Evolutionary conservation across 108 stramenopile species (phyloP).

Genomic region (Cafeteria roenbergensis): DNA sequence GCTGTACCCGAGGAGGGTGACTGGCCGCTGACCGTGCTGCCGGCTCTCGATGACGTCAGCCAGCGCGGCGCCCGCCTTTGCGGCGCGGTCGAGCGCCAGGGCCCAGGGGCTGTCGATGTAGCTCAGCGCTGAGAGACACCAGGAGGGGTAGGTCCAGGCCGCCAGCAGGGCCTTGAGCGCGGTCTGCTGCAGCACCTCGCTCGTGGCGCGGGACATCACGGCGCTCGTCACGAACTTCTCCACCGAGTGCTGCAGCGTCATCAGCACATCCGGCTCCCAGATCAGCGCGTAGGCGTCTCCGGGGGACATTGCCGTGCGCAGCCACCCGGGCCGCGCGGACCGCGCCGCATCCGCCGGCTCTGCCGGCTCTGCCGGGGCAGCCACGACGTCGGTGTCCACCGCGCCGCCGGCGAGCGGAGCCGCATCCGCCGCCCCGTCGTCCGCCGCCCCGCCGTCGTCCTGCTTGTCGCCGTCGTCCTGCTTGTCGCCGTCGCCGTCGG

Average conservation of each 20-base stretch:
- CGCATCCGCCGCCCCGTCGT: no score
- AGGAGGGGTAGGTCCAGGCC: not conserved
- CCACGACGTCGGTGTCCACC: no score
- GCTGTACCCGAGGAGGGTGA: slow-evolving; percentile 75
- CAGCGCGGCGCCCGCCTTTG: slow-evolving; percentile 3
- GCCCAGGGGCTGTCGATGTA: not conserved
- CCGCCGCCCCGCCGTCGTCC: no score
- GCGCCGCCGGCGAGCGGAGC: no score
- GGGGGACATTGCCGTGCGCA: not conserved
- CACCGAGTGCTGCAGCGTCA: not conserved
- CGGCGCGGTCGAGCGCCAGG: slow-evolving; percentile 4
- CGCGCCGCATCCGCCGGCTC: no score
- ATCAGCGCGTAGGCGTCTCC: slow-evolving; percentile 2
- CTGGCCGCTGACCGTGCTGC: slow-evolving; percentile 62
- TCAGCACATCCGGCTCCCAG: slow-evolving; percentile 2
- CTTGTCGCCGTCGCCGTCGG: no score
- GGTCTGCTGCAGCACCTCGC: not conserved
- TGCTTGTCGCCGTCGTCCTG: no score
- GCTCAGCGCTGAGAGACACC: not conserved
- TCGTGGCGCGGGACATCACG: not conserved
- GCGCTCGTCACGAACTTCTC: not conserved
- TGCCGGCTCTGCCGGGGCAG: no score
- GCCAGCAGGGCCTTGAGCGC: not conserved
- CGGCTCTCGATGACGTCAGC: not conserved
- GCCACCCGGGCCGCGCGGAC: not conserved